Evolutionary conservation across 495 filamentous ascomycete genomes (phyloP), one percentile per base, ranked within the genome.

Genomic region (Trichoderma reesei): DNA sequence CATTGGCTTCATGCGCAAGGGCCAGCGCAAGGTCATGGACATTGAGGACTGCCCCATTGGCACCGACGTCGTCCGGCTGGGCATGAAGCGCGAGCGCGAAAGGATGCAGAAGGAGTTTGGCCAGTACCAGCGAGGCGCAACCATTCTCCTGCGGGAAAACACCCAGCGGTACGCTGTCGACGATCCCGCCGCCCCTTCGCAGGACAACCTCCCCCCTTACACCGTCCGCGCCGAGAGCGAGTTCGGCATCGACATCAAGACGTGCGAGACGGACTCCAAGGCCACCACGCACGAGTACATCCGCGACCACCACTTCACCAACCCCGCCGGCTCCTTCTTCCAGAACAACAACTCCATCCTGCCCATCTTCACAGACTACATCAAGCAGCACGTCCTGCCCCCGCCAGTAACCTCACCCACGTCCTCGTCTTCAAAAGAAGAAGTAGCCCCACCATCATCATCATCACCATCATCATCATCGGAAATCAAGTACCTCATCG

Each of bases 271-370:
- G 5, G 86, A 96, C 76, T 79, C 83, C 71, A 97, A 92, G 67
- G 89, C 83, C 63, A 87, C 75, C 34, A 84, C 87, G 3, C 88
- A 87, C 46, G 94, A 98, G 72, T 96, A 95, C 73, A 80, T 98
- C 63, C 90, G 90, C 69, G 72, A 86, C 73, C 96, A 88, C 78
- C 75, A 86, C 72, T 96, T 98, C 80, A 83, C 82, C 71, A 97
- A 93, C 80, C 90, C 88, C 38, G 94, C 94, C 20, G 91, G 91
- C 44, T 79, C 88, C 51, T 98, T 98, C 83, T 98, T 98, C 84
- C 94, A 98, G 71, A 98, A 98, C 79, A 98, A 98, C 82, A 98
- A 98, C 78, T 96, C 91, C 59, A 97, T 98, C 76, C 86, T 98
- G n/a, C 83, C 89, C 46, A 75, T 74, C 11, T 96, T 98, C 77